phyloP scores from a whole-genome alignment of 306 rosid species.

The Lupinus albus region DNA sequence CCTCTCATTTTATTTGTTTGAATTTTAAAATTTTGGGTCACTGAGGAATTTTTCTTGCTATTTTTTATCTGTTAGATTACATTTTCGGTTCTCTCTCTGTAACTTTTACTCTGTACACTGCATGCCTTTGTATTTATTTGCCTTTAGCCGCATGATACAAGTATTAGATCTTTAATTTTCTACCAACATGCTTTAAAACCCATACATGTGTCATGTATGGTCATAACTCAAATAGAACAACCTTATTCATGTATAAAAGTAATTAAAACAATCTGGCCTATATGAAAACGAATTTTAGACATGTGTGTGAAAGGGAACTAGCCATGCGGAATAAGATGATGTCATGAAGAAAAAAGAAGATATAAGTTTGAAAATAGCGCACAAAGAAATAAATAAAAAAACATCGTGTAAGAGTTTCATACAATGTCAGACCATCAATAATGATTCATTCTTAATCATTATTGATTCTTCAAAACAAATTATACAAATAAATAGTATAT shows the following conservation, averaged over 20 bases:
- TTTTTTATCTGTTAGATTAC: too few species aligned
- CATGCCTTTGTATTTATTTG: background rate
- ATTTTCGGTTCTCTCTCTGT: background rate
- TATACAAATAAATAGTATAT: too few species aligned
- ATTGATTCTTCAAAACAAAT: too few species aligned
- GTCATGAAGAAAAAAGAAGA: background rate
- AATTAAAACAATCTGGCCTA: background rate
- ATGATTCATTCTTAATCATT: too few species aligned
- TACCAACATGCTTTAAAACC: constrained; percentile 8
- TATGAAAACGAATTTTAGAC: constrained; percentile 5
- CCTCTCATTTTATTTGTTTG: too few species aligned
- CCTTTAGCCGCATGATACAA: background rate
- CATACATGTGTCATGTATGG: background rate
- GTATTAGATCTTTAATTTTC: background rate
- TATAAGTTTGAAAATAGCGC: background rate
- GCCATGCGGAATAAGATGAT: background rate
- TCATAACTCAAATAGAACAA: background rate
- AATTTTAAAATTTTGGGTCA: too few species aligned
- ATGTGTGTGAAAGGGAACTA: background rate
- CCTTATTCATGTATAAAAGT: background rate
- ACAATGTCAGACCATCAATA: too few species aligned
- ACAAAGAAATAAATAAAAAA: background rate
- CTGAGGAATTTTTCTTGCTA: too few species aligned
- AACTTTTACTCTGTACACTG: background rate
- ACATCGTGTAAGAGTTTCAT: too few species aligned